A percentile compares a stretch with the other conserved stretches of the same genome.
These are phyloP conservation scores for Geotrichum carabidarum DNA, from an alignment of 1,139 yeast genomes.

Conservation along the genomic window DNA sequence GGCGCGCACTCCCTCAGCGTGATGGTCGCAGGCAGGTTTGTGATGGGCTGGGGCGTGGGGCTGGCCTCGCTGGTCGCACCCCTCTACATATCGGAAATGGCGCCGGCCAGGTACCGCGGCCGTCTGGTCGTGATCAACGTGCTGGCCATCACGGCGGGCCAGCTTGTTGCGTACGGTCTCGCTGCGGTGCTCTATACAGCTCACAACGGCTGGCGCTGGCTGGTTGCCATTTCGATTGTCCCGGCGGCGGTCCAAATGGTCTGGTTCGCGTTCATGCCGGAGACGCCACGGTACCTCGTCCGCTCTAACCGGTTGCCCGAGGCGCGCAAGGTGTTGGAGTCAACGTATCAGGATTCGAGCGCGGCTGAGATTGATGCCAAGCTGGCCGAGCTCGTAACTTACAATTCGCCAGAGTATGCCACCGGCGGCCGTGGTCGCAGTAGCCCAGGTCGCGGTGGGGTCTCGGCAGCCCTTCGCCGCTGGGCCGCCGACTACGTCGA, in stretches of 20 bases:
- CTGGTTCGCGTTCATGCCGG: constrained; percentile 82
- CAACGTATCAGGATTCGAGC: constrained; percentile 23
- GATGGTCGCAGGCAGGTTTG: constrained; percentile 84
- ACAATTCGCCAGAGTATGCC: constrained; percentile 5
- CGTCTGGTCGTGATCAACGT: constrained; percentile 56
- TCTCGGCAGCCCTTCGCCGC: constrained; percentile 2
- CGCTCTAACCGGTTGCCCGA: constrained; percentile 58
- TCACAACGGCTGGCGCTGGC: constrained; percentile 83
- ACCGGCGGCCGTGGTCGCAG: neutral
- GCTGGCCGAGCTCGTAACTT: constrained; percentile 27
- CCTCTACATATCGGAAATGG: constrained; percentile 81
- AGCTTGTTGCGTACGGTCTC: constrained; percentile 81
- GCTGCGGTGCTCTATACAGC: constrained; percentile 82
- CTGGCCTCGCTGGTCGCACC: constrained; percentile 90
- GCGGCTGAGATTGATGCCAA: constrained; percentile 21
- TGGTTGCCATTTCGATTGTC: constrained; percentile 82
- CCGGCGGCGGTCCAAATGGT: constrained; percentile 78
- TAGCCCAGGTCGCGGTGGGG: neutral
- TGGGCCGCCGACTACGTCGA: constrained; percentile 7
- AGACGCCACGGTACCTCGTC: constrained; percentile 86
- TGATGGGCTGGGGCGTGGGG: constrained; percentile 96
- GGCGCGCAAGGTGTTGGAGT: constrained; percentile 58
- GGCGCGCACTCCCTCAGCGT: constrained; percentile 79
- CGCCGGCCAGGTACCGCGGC: constrained; percentile 89
- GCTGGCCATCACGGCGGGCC: constrained; percentile 82